A percentile compares a stretch with the other conserved stretches of the same genome.
phyloP scores from a whole-genome alignment of 2,329 filamentous ascomycete genomes.

The Zymoseptoria crescenta region DNA sequence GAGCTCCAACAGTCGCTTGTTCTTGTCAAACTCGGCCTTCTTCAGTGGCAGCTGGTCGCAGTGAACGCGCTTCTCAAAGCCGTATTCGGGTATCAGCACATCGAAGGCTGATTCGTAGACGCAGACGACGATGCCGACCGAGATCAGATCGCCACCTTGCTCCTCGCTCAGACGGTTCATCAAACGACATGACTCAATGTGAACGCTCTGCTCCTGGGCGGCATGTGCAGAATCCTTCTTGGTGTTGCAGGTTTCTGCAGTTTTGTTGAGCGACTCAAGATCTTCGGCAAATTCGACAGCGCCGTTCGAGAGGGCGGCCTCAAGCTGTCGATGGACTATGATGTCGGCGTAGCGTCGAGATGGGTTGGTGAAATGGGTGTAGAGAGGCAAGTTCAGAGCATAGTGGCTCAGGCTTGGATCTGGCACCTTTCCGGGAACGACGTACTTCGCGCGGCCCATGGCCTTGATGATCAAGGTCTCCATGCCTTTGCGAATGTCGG shows the following conservation, averaged over 20 bases:
- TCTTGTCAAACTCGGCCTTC: slow-evolving; percentile 99
- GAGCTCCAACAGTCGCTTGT: slow-evolving; percentile 84
- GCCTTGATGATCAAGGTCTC: slow-evolving; percentile 91
- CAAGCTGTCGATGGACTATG: slow-evolving; percentile 88
- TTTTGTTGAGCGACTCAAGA: slow-evolving; percentile 80
- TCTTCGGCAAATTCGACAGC: slow-evolving; percentile 83
- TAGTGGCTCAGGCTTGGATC: slow-evolving; percentile 81
- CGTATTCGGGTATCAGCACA: slow-evolving; percentile 94
- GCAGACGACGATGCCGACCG: slow-evolving; percentile 89
- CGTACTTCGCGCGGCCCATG: slow-evolving; percentile 96
- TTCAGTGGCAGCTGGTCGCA: slow-evolving; percentile 95
- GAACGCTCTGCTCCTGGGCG: slow-evolving; percentile 96
- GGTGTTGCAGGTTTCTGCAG: slow-evolving; percentile 90
- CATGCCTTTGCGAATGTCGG: slow-evolving; percentile 91
- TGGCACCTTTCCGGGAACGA: slow-evolving; percentile 68
- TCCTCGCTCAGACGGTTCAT: slow-evolving; percentile 91
- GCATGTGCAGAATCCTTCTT: slow-evolving; percentile 98
- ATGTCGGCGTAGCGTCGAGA: slow-evolving; percentile 92
- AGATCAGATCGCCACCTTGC: slow-evolving; percentile 82
- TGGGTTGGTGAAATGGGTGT: slow-evolving; percentile 96
- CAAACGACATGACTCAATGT: slow-evolving; percentile 91
- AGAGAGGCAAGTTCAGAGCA: slow-evolving; percentile 82
- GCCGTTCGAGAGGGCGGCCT: slow-evolving; percentile 74
- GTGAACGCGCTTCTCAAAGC: slow-evolving; percentile 98
- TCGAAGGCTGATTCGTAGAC: slow-evolving; percentile 99